Base-by-base conservation (phyloP, 495 filamentous ascomycete species). In the Articulospora tetracladia region DNA sequence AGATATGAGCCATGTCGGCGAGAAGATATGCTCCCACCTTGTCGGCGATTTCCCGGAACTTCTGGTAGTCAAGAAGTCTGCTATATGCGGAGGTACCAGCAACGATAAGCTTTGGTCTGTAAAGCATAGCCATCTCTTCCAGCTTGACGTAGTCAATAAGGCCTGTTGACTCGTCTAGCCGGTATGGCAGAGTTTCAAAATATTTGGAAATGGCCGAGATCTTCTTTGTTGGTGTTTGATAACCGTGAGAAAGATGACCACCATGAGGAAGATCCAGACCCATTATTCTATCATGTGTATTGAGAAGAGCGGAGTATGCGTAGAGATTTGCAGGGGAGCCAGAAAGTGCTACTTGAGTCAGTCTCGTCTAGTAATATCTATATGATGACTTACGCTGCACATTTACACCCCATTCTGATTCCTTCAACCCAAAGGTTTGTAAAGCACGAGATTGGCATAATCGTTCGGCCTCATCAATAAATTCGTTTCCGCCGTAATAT, bases 141-240 rank as follows among this genome's bases (percentile, higher is more conserved):
- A 98, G 82, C 61, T 84, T 87, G 67, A 90, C 83, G 71, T 98
- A 98, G 77, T 98, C 92, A 70, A 98, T 98, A 57, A 93, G 73
- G 50, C 94, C 95, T 6, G 94, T 98, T 30, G 82, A 79, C 73
- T 93, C 90, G 64, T 98, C 86, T 25, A 98, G 82, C 26, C 91
- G 85, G 76, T 98, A 98, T 1, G 94, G 94, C 13, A 98, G 72
- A 3, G 95, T 98, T 79, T 98, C 94, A 69, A 98, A 98, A 77
- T 98, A 98, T 73, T 97, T 97, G 46, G 94, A 98, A 57, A 98
- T 88, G 66, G 90, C 89, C 17, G 94, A 98, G 66, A 98, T 97
- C 81, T 98, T 98, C 80, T 97, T 98, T 46, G 90, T 92, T 1
- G 95, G 93, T 13, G 88, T 97, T 74, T 98, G 94, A 75, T 98